Conservation (phyloP, 2,329 filamentous ascomycete genomes). For the Talaromyces sp. region DNA sequence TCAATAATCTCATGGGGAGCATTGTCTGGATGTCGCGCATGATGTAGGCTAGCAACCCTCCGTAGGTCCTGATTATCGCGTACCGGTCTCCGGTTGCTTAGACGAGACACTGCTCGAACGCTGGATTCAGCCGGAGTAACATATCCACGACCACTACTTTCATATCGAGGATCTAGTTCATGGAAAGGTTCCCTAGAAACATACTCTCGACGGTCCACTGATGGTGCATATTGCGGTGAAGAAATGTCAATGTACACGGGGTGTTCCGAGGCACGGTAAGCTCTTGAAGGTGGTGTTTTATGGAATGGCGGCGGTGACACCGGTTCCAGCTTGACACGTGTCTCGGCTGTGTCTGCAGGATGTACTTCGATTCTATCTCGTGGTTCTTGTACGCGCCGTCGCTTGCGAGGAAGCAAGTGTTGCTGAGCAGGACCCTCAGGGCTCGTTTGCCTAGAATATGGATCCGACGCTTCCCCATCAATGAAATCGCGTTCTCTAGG, state of each 20-base stretch:
- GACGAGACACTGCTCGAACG: conserved; percentile 39
- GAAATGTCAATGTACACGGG: conserved; percentile 49
- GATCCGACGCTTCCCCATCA: conserved; percentile 26
- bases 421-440: conserved; percentile 40
- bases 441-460: conserved; percentile 41
- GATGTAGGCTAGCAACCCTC: conserved; percentile 47
- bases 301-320: conserved; percentile 58
- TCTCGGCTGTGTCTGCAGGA: conserved; percentile 40
- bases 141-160: conserved; percentile 21
- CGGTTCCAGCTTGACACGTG: conserved; percentile 61
- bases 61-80: conserved; percentile 46
- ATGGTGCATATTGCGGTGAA: conserved; percentile 39
- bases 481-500: conserved; percentile 37
- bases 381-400: conserved; percentile 46
- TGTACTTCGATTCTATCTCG: conserved; percentile 33
- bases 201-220: conserved; percentile 33
- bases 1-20: conserved; percentile 45
- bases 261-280: conserved; percentile 36
- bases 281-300: conserved; percentile 37
- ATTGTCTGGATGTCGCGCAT: conserved; percentile 42
- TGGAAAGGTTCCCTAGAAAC: conserved; percentile 30
- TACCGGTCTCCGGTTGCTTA: conserved; percentile 34
- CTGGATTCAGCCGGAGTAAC: conserved; percentile 31
- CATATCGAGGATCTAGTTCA: conserved; percentile 33
- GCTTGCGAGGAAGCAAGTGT: conserved; percentile 50